Conservation (phyloP, 2,329 filamentous ascomycete species). For the Beauveria rudraprayagi region DNA sequence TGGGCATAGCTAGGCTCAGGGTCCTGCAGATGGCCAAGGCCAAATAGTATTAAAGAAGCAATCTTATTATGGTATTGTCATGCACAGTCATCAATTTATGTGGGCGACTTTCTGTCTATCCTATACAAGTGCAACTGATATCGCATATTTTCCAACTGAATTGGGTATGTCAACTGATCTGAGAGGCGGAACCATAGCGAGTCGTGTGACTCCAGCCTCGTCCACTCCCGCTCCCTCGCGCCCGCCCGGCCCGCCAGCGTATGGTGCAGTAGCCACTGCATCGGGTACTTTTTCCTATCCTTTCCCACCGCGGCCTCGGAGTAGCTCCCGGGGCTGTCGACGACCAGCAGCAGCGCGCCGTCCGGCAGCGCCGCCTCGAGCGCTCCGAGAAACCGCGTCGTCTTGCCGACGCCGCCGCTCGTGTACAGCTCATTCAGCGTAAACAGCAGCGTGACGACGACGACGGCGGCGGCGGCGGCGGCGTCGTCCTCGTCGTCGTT, state of each 20-base stretch:
- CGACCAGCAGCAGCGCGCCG: constrained; percentile 68
- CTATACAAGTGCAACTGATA: constrained; percentile 85
- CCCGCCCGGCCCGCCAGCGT: constrained; percentile 49
- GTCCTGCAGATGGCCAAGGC: constrained; percentile 4
- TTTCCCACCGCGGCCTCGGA: constrained; percentile 68
- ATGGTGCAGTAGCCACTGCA: constrained; percentile 87
- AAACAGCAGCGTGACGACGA: constrained; percentile 78
- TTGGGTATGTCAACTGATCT: constrained; percentile 64
- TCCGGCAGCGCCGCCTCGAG: constrained; percentile 51
- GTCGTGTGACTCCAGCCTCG: constrained; percentile 66
- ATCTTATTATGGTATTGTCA: not conserved
- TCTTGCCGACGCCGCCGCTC: constrained; percentile 59
- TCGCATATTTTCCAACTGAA: constrained; percentile 87
- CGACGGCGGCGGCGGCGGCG: constrained; percentile 20
- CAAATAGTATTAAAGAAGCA: constrained; percentile 2
- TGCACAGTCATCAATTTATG: not conserved
- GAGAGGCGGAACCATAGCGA: constrained; percentile 78
- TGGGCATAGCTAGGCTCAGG: constrained; percentile 51
- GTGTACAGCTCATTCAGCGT: constrained; percentile 94
- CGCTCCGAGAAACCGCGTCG: constrained; percentile 66
- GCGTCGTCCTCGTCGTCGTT: constrained; percentile 15
- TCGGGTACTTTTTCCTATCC: constrained; percentile 65
- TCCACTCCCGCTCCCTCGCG: constrained; percentile 49
- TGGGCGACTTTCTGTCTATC: constrained; percentile 13
- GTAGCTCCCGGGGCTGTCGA: constrained; percentile 91